Evolutionary conservation across 2,329 filamentous ascomycete genomes (phyloP).

Genomic region (Colletotrichum orbiculare): DNA sequence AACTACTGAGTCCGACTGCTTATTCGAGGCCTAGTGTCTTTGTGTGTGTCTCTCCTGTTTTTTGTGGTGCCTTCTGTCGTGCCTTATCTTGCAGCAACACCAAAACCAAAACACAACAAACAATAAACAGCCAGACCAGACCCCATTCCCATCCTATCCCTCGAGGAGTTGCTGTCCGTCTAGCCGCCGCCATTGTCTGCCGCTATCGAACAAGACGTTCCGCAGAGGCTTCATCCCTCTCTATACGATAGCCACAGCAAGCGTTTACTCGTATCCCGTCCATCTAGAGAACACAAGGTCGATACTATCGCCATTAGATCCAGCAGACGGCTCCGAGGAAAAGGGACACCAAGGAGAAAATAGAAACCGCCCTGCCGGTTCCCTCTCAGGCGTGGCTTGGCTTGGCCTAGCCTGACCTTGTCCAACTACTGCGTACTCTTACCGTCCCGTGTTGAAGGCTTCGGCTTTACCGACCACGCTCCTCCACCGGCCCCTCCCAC

Average conservation of each 20-base stretch:
- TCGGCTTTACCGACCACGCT: conserved; percentile 30
- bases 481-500: neutral
- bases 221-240: too few species aligned
- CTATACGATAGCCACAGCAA: neutral
- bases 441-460: too few species aligned
- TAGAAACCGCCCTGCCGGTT: conserved; percentile 8
- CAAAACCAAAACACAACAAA: conserved; percentile 3
- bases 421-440: neutral
- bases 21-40: conserved; percentile 1
- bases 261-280: neutral
- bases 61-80: neutral
- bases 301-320: neutral
- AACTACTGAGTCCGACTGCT: neutral
- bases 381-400: conserved; percentile 14
- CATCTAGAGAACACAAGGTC: neutral
- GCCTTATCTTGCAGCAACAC: conserved; percentile 23
- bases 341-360: neutral
- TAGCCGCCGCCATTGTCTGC: too few species aligned
- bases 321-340: conserved; percentile 12
- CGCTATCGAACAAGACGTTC: too few species aligned
- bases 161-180: neutral
- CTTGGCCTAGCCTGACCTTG: neutral
- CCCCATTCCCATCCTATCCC: neutral
- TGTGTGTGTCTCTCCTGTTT: neutral
- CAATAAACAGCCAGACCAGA: neutral